Evolutionary conservation across 2,329 filamentous ascomycete species (phyloP).

Genomic region (Aspergillus persii): DNA sequence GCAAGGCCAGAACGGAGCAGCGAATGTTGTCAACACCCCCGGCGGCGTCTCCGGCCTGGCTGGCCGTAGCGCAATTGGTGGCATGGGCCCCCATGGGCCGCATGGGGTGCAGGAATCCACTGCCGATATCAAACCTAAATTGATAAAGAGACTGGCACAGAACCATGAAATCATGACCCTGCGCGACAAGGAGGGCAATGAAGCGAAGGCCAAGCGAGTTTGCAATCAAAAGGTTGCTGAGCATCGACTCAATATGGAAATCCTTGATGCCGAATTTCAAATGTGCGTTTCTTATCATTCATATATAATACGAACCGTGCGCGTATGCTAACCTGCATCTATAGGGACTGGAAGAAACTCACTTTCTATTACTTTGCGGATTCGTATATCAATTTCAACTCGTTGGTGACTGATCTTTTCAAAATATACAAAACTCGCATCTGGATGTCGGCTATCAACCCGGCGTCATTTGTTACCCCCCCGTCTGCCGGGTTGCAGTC

Average conservation of each 20-base stretch:
- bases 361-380: constrained; percentile 99
- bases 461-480: constrained; percentile 80
- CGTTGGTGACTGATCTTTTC: constrained; percentile 93
- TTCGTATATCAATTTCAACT: constrained; percentile 98
- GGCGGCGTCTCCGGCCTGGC: constrained; percentile 64
- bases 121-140: constrained; percentile 85
- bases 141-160: constrained; percentile 93
- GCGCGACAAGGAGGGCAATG: constrained; percentile 93
- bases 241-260: constrained; percentile 95
- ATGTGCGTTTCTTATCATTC: constrained; percentile 65
- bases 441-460: constrained; percentile 99
- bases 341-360: constrained; percentile 95
- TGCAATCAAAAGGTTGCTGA: constrained; percentile 97
- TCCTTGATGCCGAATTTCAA: constrained; percentile 96
- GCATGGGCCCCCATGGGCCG: constrained; percentile 72
- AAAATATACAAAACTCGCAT: constrained; percentile 99
- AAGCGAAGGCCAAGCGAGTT: constrained; percentile 94
- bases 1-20: constrained; percentile 54
- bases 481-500: constrained; percentile 70
- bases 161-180: constrained; percentile 85
- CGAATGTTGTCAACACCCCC: constrained; percentile 39
- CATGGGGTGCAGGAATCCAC: constrained; percentile 71
- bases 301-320: background rate
- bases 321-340: constrained; percentile 12
- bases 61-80: constrained; percentile 69